Evolutionary conservation across 2,329 filamentous ascomycete genomes (phyloP), one percentile per base, ranked within the genome.

Genomic region (Sporothrix mexicana): DNA sequence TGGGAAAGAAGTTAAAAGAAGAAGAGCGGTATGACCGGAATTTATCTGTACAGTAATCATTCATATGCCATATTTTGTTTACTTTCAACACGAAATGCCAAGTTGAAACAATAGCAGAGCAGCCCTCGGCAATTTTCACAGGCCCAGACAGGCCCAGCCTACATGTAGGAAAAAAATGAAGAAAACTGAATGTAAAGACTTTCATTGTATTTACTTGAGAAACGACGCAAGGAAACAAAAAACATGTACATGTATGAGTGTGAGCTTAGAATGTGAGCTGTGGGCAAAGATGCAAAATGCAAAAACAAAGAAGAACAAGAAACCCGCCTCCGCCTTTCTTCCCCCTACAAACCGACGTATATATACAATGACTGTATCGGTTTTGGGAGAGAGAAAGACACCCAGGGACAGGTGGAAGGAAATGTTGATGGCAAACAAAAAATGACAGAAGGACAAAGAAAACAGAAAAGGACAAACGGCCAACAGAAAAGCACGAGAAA

Each of bases 401-500:
- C 23, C 53, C 4, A 25, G 61, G 13, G 7, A 17, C 45, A 49
- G 51, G 23, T 51, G 20, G 47, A 47, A 20, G 41, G 25, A 25
- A 45, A 10, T 66, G 45, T 25, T 47, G 12, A 57, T 49, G 53
- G 12, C 62, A 70, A 51, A 59, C 8, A 73, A 53, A 30, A n/a
- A 69, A 70, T 5, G 41, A 47, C 57, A 41, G 15, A 47, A 53
- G 30, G 23, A 13, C 17, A 57, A 69, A 25, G 51, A 57, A 25
- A 69, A 23, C 30, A 36, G 30, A 36, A 70, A 59, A 62, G 45
- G n/a, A 49, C 3, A 69, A 45, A 57, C 41, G 15, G 15, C 17
- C n/a, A 61, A n/a, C 6, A 36, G 12, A 62, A 61, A 69, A 73
- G 61, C 36, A 45, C 8, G n/a, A 64, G 41, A 61, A 55, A 36